These are phyloP conservation scores for Nemania sp. DNA, from an alignment of 2,329 filamentous ascomycete genomes.

Conservation along the genomic window DNA sequence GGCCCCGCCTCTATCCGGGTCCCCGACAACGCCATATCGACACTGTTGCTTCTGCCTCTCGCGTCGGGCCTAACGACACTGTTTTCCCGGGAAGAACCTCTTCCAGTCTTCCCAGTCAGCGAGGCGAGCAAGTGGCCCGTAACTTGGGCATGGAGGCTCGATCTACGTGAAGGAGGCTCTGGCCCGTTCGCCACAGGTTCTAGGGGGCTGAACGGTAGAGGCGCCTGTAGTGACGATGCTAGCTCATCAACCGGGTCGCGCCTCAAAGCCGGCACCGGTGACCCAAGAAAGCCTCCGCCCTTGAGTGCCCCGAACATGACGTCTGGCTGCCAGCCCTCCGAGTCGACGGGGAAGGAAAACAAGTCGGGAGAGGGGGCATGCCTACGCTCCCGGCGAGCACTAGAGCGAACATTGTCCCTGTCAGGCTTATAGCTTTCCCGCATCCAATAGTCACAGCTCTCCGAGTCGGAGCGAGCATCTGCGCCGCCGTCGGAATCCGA, in stretches of 20 bases:
- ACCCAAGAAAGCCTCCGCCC: conserved; percentile 52
- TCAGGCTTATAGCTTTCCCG: conserved; percentile 63
- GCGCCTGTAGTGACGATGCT: conserved; percentile 56
- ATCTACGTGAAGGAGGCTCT: conserved; percentile 63
- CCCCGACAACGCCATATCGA: conserved; percentile 40
- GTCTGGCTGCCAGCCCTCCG: conserved; percentile 61
- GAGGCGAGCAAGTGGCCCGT: conserved; percentile 48
- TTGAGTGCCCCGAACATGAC: conserved; percentile 60
- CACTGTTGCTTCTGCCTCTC: conserved; percentile 48
- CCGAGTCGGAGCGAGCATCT: conserved; percentile 56
- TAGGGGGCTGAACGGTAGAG: conserved; percentile 54
- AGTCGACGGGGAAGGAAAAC: conserved; percentile 63
- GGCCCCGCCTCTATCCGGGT: conserved; percentile 33
- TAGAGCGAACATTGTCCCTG: conserved; percentile 30
- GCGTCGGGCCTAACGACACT: conserved; percentile 36
- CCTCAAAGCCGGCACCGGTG: conserved; percentile 50
- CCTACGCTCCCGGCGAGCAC: conserved; percentile 30
- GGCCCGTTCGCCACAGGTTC: conserved; percentile 47
- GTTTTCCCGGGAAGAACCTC: conserved; percentile 38
- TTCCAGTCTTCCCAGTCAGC: conserved; percentile 41
- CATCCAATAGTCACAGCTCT: conserved; percentile 69
- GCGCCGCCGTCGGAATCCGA: conserved; percentile 58
- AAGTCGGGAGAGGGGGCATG: conserved; percentile 62
- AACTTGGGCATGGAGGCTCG: conserved; percentile 64
- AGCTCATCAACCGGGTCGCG: conserved; percentile 61